Percentiles rank a stretch among this genome's conserved stretches.
phyloP scores from a whole-genome alignment of 495 filamentous ascomycete species.

The Darksidea phi region DNA sequence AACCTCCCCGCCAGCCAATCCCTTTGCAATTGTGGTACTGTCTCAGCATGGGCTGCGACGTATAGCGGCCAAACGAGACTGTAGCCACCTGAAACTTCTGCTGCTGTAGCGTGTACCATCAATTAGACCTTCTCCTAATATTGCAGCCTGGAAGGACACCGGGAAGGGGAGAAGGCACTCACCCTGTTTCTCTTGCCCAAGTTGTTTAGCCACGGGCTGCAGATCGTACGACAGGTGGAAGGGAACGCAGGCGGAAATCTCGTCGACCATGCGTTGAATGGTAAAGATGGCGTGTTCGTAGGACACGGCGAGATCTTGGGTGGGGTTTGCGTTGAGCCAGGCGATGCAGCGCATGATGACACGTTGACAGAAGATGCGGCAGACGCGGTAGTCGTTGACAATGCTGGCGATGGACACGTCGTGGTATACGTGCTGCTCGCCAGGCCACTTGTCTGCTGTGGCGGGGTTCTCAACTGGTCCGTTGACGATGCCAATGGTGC shows the following conservation, averaged over 20 bases:
- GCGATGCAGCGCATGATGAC: constrained; percentile 34
- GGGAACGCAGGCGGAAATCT: constrained; percentile 38
- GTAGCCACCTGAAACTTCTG: constrained; percentile 39
- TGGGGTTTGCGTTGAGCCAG: constrained; percentile 14
- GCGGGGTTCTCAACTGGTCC: constrained; percentile 31
- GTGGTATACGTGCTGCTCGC: constrained; percentile 38
- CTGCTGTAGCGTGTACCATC: constrained; percentile 17
- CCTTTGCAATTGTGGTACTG: constrained; percentile 28
- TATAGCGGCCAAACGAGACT: constrained; percentile 41
- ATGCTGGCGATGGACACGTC: constrained; percentile 38
- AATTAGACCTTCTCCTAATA: neutral
- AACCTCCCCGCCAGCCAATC: constrained; percentile 38
- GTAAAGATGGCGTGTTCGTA: constrained; percentile 21
- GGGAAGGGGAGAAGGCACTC: constrained; percentile 6
- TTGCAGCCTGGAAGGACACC: neutral
- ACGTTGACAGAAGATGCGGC: constrained; percentile 39
- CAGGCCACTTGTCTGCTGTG: constrained; percentile 31
- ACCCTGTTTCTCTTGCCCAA: constrained; percentile 35
- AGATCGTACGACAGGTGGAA: constrained; percentile 38
- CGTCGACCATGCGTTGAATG: constrained; percentile 38
- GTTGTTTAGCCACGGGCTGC: constrained; percentile 25
- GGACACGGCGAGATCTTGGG: neutral
- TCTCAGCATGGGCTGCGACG: constrained; percentile 33
- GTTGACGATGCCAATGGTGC: constrained; percentile 23
- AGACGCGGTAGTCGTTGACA: constrained; percentile 39